Base-by-base conservation (phyloP, 208 protist species). In the Leptomonas pyrrhocoris region DNA sequence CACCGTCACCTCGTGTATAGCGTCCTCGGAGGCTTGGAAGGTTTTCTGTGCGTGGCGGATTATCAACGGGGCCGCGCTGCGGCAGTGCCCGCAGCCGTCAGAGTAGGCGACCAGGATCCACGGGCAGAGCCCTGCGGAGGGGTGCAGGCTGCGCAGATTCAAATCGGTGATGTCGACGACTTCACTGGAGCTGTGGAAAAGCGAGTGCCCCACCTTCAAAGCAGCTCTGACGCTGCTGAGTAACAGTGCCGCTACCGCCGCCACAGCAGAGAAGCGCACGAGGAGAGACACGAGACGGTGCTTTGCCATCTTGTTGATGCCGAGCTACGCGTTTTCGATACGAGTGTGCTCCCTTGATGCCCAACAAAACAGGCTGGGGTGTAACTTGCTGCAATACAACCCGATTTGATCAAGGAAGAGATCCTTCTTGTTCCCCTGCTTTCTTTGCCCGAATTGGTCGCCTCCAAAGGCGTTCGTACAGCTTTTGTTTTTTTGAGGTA, bases 51-150 rank as follows among this genome's bases (percentile, higher is more conserved):
- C 71, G n/a, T 40, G 16, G 15, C n/a, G 34, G 11, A 67, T 27
- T 8, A 73, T 38, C 36, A 16, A 15, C 1, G 84, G 80, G 12
- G 84, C 79, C 2, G 67, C 46, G 31, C 34, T 53, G 43, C 84
- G 74, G 72, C 88, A 93, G 51, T 87, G 79, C 21, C 84, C 84
- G 45, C 88, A 93, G 30, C 60, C 66, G 49, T 81, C 68, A 25
- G 61, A 79, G 74, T 90, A 90, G 43, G 87, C 81, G 5, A 87
- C 55, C 11, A 93, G 43, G 4, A 90, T 43, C 84, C 82, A 88
- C n/a, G 84, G 84, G 62, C 88, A 93, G 6, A 82, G 6, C 42
- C 85, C 74, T 3, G 83, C 59, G 9, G 79, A 58, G n/a, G 66
- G 21, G 25, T 79, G 58, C 21, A 81, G 34, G 2, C 15, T 42